Percentiles rank a stretch among this genome's conserved stretches.
Conservation (phyloP, 352 stramenopile genomes). For the Thraustochytrium sp. region DNA sequence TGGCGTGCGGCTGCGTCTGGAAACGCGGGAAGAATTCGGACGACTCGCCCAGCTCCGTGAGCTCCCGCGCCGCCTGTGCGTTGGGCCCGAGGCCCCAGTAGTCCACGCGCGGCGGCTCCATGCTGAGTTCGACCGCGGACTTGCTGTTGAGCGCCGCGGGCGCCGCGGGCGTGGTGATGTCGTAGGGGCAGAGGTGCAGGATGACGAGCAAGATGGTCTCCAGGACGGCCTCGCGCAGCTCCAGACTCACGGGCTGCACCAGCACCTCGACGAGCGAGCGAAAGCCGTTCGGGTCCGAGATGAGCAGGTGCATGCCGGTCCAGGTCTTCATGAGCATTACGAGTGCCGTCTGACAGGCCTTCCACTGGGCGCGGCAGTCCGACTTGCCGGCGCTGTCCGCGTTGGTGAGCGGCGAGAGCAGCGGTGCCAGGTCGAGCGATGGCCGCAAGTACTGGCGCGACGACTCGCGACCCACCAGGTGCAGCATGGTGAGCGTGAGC, state of each 20-base stretch:
- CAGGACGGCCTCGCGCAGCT: constrained; percentile 71
- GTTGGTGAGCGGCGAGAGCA: constrained; percentile 76
- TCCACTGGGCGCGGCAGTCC: constrained; percentile 73
- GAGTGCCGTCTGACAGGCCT: constrained; percentile 75
- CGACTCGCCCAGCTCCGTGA: not conserved
- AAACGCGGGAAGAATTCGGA: constrained; percentile 2
- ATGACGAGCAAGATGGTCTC: constrained; percentile 31
- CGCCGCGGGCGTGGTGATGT: not conserved
- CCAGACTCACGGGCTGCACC: constrained; percentile 72
- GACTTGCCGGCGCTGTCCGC: constrained; percentile 71
- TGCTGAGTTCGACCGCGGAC: not conserved
- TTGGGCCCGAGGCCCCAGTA: constrained; percentile 36
- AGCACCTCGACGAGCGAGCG: constrained; percentile 74
- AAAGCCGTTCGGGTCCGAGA: constrained; percentile 73
- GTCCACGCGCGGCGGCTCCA: not conserved
- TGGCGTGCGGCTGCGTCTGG: constrained; percentile 27
- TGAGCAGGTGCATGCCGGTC: constrained; percentile 64
- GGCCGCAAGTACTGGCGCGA: constrained; percentile 74
- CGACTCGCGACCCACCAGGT: constrained; percentile 71
- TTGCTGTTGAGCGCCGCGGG: not conserved
- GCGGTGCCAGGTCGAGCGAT: constrained; percentile 74
- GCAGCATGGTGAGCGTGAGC: constrained; percentile 70
- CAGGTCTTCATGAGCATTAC: constrained; percentile 81
- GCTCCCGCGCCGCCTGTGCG: not conserved
- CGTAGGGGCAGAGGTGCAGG: constrained; percentile 17